phyloP scores from a whole-genome alignment of 345 rosid species.

The Acer negundo region DNA sequence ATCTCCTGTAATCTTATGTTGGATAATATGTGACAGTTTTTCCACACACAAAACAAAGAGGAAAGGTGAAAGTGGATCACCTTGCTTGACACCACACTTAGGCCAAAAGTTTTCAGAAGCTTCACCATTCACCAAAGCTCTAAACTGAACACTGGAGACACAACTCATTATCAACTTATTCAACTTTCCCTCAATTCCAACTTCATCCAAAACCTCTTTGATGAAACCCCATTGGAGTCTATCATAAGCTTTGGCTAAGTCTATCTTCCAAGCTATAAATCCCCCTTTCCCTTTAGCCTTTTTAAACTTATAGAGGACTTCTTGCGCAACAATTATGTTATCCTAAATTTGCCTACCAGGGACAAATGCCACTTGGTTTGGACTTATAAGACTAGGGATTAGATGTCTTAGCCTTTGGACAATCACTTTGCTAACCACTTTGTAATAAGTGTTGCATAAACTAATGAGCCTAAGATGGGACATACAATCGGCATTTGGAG shows the following conservation, averaged over 20 bases:
- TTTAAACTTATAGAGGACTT: too few relatives aligned
- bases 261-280: too few relatives aligned
- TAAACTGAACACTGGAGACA: background rate
- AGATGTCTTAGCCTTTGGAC: background rate
- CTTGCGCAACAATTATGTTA: too few relatives aligned
- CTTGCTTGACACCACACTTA: background rate
- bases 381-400: too few relatives aligned
- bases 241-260: too few relatives aligned
- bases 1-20: too few relatives aligned
- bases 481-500: background rate
- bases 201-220: too few relatives aligned
- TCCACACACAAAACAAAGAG: background rate
- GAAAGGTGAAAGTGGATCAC: background rate
- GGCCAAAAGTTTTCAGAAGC: background rate
- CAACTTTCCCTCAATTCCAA: too few relatives aligned
- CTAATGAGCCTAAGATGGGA: background rate
- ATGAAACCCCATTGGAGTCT: too few relatives aligned
- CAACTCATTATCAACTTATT: background rate
- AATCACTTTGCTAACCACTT: background rate
- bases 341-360: too few relatives aligned
- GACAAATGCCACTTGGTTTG: too few relatives aligned
- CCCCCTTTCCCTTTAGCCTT: too few relatives aligned
- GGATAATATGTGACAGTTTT: background rate
- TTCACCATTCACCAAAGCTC: background rate
- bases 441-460: background rate